A percentile compares a stretch with the other conserved stretches of the same genome.
phyloP scores from a whole-genome alignment of 2,329 filamentous ascomycete species.

The Phoma sp. region DNA sequence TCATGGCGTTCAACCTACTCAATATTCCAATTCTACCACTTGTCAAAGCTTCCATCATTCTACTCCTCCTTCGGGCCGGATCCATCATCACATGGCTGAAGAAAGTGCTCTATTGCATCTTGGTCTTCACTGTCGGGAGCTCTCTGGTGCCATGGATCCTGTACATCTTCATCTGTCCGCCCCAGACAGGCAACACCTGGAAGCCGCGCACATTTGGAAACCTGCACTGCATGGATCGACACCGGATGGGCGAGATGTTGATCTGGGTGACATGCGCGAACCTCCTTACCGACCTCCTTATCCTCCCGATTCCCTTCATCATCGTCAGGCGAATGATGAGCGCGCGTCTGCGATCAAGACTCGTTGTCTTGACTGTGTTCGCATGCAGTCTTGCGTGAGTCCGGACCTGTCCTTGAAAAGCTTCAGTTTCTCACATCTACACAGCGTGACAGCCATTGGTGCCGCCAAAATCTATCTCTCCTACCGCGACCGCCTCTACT shows the following conservation, averaged over 20 bases:
- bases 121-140: conserved; percentile 45
- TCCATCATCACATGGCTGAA: conserved; percentile 49
- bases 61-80: conserved; percentile 48
- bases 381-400: conserved; percentile 49
- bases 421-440: neutral
- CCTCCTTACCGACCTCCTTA: conserved; percentile 49
- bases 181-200: conserved; percentile 49
- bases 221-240: conserved; percentile 47
- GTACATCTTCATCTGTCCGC: conserved; percentile 50
- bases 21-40: conserved; percentile 50
- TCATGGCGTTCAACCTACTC: conserved; percentile 48
- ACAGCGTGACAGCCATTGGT: conserved; percentile 48
- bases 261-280: conserved; percentile 52
- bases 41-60: conserved; percentile 51
- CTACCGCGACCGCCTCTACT: conserved; percentile 50
- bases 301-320: conserved; percentile 51
- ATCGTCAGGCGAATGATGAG: conserved; percentile 51
- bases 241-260: conserved; percentile 47
- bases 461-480: conserved; percentile 50
- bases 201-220: conserved; percentile 47
- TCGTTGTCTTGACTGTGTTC: conserved; percentile 50
- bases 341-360: conserved; percentile 44
- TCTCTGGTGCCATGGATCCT: conserved; percentile 47
- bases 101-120: conserved; percentile 46
- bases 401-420: neutral